phyloP scores from a whole-genome alignment of 1,139 yeast species.

The Hyphopichia pseudoburtonii region DNA sequence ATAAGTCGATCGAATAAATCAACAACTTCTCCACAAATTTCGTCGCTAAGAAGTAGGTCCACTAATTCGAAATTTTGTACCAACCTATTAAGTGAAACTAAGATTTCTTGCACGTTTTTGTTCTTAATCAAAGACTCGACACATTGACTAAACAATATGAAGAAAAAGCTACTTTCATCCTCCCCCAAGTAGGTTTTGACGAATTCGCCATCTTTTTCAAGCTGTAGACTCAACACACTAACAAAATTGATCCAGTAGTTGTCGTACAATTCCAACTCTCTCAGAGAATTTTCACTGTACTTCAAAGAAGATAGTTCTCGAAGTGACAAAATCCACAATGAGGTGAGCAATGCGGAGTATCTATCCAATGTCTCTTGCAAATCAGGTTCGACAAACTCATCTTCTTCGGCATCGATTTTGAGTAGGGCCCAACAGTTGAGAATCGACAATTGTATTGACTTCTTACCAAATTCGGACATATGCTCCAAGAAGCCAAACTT shows the following conservation, averaged over 20 bases:
- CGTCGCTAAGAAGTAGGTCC: constrained; percentile 61
- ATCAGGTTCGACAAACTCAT: constrained; percentile 33
- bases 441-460: constrained; percentile 66
- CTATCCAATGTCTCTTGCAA: constrained; percentile 49
- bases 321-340: constrained; percentile 77
- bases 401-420: constrained; percentile 48
- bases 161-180: constrained; percentile 74
- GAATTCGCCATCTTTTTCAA: constrained; percentile 49
- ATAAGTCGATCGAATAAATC: constrained; percentile 76
- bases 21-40: constrained; percentile 70
- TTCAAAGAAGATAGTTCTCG: constrained; percentile 72
- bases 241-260: constrained; percentile 78
- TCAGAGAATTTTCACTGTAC: constrained; percentile 49
- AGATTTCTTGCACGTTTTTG: constrained; percentile 41
- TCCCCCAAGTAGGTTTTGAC: constrained; percentile 49
- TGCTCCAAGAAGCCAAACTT: constrained; percentile 44
- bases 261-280: constrained; percentile 58
- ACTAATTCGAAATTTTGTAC: constrained; percentile 60
- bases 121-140: constrained; percentile 66
- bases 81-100: constrained; percentile 56
- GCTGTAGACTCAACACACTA: constrained; percentile 69
- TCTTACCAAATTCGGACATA: constrained; percentile 55
- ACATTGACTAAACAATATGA: constrained; percentile 81
- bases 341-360: constrained; percentile 60
- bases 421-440: constrained; percentile 89